Evolutionary conservation across 2,329 filamentous ascomycete genomes (phyloP).

Genomic region (Ceratocystis smalleyi): DNA sequence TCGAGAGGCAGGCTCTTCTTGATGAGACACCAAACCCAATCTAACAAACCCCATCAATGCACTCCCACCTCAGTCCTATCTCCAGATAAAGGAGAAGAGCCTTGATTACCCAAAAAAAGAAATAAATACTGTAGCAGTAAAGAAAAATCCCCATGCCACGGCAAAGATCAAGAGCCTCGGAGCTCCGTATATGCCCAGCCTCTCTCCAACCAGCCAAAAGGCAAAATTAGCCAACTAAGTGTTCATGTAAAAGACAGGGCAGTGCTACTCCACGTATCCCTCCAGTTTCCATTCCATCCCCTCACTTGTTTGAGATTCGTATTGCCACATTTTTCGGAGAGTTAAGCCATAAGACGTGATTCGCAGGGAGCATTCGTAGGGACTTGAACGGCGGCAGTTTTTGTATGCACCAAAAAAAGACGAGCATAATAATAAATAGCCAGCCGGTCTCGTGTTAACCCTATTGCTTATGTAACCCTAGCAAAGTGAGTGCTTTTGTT

Average conservation of each 20-base stretch:
- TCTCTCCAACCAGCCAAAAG: neutral
- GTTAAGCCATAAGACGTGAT: neutral
- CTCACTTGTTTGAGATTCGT: conserved; percentile 4
- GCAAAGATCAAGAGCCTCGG: neutral
- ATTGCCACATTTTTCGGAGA: neutral
- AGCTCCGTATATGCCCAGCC: neutral
- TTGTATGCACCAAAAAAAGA: neutral
- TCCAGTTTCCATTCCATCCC: neutral
- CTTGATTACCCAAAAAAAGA: neutral
- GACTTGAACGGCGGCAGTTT: too few species aligned
- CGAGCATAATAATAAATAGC: too few species aligned
- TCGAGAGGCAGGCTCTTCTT: neutral
- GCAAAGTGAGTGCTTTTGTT: fast-evolving
- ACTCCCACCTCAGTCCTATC: neutral
- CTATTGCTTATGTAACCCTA: neutral
- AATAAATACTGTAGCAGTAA: neutral
- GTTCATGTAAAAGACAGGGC: neutral
- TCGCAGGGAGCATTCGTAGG: neutral
- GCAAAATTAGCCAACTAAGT: neutral
- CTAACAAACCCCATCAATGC: neutral
- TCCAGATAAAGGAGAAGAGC: neutral
- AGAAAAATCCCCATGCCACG: too few species aligned
- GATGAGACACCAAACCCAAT: neutral
- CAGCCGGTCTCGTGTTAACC: neutral
- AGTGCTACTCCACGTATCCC: neutral